phyloP scores from a whole-genome alignment of 768 basidiomycete genomes.

The Podaxis sp. region DNA sequence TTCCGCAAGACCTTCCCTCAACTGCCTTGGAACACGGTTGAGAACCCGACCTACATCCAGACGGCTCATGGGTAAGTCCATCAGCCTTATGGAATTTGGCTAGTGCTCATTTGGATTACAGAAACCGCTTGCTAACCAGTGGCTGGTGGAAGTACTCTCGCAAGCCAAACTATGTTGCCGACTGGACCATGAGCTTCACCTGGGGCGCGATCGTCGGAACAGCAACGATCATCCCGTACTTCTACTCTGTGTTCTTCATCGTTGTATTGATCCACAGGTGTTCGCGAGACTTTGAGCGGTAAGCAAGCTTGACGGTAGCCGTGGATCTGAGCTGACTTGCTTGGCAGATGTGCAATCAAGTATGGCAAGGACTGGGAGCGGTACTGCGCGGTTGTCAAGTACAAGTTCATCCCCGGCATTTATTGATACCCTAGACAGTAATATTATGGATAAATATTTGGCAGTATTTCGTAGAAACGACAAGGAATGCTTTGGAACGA shows the following conservation, averaged over 20 bases:
- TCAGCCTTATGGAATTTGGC: neutral
- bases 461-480: neutral
- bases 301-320: slow-evolving; percentile 18
- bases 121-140: slow-evolving; percentile 86
- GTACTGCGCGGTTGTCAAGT: slow-evolving; percentile 85
- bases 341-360: slow-evolving; percentile 71
- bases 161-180: slow-evolving; percentile 97
- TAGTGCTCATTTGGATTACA: slow-evolving; percentile 22
- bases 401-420: slow-evolving; percentile 85
- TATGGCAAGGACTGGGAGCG: slow-evolving; percentile 95
- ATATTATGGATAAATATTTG: neutral
- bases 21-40: slow-evolving; percentile 74
- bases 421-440: slow-evolving; percentile 48
- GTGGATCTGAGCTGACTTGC: neutral
- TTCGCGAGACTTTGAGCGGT: slow-evolving; percentile 93
- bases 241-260: slow-evolving; percentile 96
- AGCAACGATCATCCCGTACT: slow-evolving; percentile 86
- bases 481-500: neutral
- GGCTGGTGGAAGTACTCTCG: slow-evolving; percentile 95
- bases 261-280: slow-evolving; percentile 89
- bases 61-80: slow-evolving; percentile 81
- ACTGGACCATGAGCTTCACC: slow-evolving; percentile 82
- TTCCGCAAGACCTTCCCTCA: slow-evolving; percentile 95
- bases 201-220: slow-evolving; percentile 82
- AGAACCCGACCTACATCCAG: slow-evolving; percentile 90